Evolutionary conservation across 352 stramenopile genomes (phyloP).

Genomic region (Pilasporangium apinafurcum): DNA sequence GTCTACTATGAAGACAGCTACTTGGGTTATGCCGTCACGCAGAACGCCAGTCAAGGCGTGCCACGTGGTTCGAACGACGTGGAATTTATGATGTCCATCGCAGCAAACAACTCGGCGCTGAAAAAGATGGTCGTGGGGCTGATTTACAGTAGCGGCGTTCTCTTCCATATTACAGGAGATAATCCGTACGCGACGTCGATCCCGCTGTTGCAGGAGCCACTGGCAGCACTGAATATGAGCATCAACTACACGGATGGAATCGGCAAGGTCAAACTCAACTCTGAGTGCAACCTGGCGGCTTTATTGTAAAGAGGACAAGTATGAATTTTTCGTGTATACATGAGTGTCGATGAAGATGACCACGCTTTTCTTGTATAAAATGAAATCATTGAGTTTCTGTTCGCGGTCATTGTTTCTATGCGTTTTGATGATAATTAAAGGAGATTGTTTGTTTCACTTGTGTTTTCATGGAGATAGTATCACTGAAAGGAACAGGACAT

Average conservation of each 20-base stretch:
- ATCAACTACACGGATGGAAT: constrained; percentile 14
- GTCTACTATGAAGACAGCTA: constrained; percentile 59
- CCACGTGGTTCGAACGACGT: constrained; percentile 50
- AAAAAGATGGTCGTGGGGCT: neutral
- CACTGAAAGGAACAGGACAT: too few species aligned
- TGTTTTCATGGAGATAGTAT: too few species aligned
- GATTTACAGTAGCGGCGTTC: neutral
- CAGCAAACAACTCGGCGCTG: neutral
- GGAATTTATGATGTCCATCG: constrained; percentile 1
- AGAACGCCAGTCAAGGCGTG: constrained; percentile 27
- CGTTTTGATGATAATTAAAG: too few species aligned
- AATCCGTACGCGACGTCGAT: constrained; percentile 14
- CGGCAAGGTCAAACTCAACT: constrained; percentile 12
- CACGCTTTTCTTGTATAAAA: too few species aligned
- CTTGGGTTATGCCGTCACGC: constrained; percentile 54
- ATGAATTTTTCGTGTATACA: too few species aligned
- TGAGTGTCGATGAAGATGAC: too few species aligned
- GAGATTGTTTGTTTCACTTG: too few species aligned
- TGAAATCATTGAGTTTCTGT: too few species aligned
- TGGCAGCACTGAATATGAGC: constrained; percentile 22
- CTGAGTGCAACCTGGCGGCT: constrained; percentile 13
- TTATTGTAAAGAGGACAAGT: neutral
- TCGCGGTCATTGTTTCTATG: too few species aligned
- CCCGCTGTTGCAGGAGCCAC: constrained; percentile 8
- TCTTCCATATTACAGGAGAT: constrained; percentile 17